Base-by-base conservation (phyloP, 192 early-diverging fungal species). In the Backusella australiensis region DNA sequence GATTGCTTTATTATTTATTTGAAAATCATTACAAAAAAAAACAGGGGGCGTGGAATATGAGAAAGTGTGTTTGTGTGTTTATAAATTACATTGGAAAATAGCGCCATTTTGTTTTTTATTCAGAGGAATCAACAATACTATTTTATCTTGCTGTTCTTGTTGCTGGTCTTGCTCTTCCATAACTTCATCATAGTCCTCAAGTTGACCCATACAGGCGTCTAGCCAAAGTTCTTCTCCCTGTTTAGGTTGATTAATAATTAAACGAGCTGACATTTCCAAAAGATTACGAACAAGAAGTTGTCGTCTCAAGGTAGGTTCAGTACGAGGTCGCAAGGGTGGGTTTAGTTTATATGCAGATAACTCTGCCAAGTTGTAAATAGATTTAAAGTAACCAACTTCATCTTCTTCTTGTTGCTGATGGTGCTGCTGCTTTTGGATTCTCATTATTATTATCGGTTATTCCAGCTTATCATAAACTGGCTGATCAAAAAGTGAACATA, bases 161-260 rank as follows among this genome's bases (percentile, higher is more conserved):
- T 73, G 4, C 4, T 49, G 39, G n/a, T n/a, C 19, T 19, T 49
- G 46, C 17, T 73, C 78, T n/a, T 76, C 78, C 52, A 74, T 68
- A 8, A 53, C 49, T 12, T 71, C 34, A 26, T 71, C 77, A 32
- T 74, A 46, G 17, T 74, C 46, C 32, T 73, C 71, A 12, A 81
- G 46, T 29, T 81, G 71, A 67, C 74, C 68, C 63, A 81, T 77
- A 39, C 80, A 81, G 52, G 71, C 67, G 34, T 81, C 80, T 36
- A 81, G 34, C 80, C 80, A 81, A 6, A 67, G 29, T 32, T 81
- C 67, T 73, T 81, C 80, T 3, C 23, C 26, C 34, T 39, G 26
- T 59, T 73, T 36, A 26, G 46, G 49, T 38, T 29, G 21, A 15
- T 34, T 68, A 17, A 38, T 42, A 41, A 67, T 41, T 41, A 42